phyloP scores from a whole-genome alignment of 2,329 filamentous ascomycete species.

The Exophiala aquamarina region DNA sequence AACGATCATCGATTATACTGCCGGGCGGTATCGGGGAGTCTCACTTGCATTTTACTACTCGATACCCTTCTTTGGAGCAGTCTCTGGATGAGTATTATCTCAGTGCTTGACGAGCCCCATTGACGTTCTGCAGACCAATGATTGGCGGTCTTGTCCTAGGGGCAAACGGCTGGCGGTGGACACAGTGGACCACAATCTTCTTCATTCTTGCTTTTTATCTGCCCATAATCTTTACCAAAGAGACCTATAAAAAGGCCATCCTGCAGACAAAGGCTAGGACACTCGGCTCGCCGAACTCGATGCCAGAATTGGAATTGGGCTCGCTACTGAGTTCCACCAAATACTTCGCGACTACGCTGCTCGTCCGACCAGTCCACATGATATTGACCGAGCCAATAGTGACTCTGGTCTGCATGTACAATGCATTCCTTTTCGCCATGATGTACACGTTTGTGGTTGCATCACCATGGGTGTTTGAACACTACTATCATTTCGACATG shows the following conservation, averaged over 20 bases:
- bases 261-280: conserved; percentile 20
- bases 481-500: conserved; percentile 22
- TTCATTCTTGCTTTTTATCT: conserved; percentile 32
- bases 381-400: conserved; percentile 71
- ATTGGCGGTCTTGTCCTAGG: conserved; percentile 62
- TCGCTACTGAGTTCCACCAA: conserved; percentile 56
- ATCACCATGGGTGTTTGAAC: conserved; percentile 73
- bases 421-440: conserved; percentile 73
- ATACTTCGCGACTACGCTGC: conserved; percentile 37
- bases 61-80: conserved; percentile 25
- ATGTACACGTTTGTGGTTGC: conserved; percentile 85
- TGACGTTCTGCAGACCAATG: conserved; percentile 28
- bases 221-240: conserved; percentile 32
- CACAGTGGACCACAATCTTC: conserved; percentile 35
- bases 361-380: conserved; percentile 60
- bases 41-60: conserved; percentile 26
- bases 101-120: background rate
- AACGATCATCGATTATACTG: conserved; percentile 30
- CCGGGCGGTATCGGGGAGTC: conserved; percentile 20
- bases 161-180: conserved; percentile 46
- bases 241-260: conserved; percentile 33
- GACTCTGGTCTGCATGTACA: conserved; percentile 67
- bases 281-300: background rate
- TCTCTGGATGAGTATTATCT: conserved; percentile 20
- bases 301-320: conserved; percentile 41